Evolutionary conservation across 805 yeast species (phyloP).

Genomic region (Metschnikowia picachoensis): DNA sequence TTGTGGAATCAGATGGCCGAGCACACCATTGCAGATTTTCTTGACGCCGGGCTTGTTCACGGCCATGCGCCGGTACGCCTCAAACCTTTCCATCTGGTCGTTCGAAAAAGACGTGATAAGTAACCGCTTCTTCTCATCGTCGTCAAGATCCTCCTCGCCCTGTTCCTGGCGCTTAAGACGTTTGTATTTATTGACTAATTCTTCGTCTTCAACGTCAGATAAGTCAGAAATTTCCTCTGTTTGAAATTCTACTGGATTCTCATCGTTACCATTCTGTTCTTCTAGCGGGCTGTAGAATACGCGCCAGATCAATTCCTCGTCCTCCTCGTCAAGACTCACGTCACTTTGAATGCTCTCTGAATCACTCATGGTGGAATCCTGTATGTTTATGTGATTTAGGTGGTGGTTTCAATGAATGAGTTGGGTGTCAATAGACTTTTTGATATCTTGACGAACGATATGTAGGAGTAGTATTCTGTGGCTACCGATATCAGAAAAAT

Average conservation of each 20-base stretch:
- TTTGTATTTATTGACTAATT: slow-evolving; percentile 28
- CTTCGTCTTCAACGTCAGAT: slow-evolving; percentile 34
- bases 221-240: slow-evolving; percentile 26
- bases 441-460: too few relatives aligned
- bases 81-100: slow-evolving; percentile 85
- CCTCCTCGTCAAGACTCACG: slow-evolving; percentile 42
- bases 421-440: too few relatives aligned
- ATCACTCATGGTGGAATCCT: slow-evolving; percentile 9
- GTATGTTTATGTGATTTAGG: background rate
- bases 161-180: slow-evolving; percentile 31
- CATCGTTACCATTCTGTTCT: slow-evolving; percentile 14
- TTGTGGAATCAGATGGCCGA: slow-evolving; percentile 76
- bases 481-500: too few relatives aligned
- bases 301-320: slow-evolving; percentile 42
- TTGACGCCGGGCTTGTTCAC: slow-evolving; percentile 65
- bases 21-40: slow-evolving; percentile 70
- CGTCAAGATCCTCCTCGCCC: slow-evolving; percentile 22
- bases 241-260: slow-evolving; percentile 18
- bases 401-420: background rate
- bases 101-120: slow-evolving; percentile 69
- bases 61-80: slow-evolving; percentile 73
- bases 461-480: too few relatives aligned
- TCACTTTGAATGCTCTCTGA: slow-evolving; percentile 27
- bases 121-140: slow-evolving; percentile 57
- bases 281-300: slow-evolving; percentile 32